Percentiles rank a stretch among this genome's conserved stretches.
These are phyloP conservation scores for Mallotus japonicus DNA, from an alignment of 441 rosid species.

Conservation along the genomic window DNA sequence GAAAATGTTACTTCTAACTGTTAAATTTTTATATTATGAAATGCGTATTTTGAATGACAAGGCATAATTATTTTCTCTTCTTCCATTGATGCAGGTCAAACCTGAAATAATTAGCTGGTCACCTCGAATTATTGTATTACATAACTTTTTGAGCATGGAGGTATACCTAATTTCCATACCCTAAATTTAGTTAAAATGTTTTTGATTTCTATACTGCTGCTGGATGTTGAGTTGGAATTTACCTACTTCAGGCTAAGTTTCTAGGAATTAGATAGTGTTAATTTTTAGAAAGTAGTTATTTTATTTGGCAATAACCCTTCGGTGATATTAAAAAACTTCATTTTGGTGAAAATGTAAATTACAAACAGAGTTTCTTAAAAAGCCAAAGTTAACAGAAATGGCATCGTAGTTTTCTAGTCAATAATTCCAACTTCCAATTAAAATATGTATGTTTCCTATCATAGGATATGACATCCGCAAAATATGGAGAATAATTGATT, in stretches of 20 bases:
- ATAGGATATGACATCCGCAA: neutral
- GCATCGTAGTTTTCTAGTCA: neutral
- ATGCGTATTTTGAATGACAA: neutral
- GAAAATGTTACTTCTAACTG: neutral
- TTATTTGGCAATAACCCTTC: neutral
- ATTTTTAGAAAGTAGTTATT: neutral
- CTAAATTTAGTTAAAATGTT: constrained; percentile 4
- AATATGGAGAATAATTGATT: neutral
- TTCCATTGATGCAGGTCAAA: constrained; percentile 66
- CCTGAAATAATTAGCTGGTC: constrained; percentile 94
- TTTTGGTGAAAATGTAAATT: neutral
- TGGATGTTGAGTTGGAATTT: neutral
- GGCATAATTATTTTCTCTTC: constrained; percentile 21
- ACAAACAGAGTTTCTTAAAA: neutral
- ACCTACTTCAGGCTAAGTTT: neutral
- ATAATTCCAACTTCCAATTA: neutral
- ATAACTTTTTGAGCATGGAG: constrained; percentile 82
- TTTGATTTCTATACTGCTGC: constrained; percentile 16
- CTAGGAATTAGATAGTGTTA: neutral
- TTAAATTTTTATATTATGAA: neutral
- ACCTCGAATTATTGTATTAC: constrained; percentile 85
- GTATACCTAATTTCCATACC: constrained; percentile 36
- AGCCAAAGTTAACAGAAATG: neutral
- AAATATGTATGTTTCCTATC: neutral
- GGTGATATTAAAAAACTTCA: neutral